Evolutionary conservation across 2,329 filamentous ascomycete species (phyloP), one percentile per base, ranked within the genome.

Genomic region (Xylariaceae sp.): DNA sequence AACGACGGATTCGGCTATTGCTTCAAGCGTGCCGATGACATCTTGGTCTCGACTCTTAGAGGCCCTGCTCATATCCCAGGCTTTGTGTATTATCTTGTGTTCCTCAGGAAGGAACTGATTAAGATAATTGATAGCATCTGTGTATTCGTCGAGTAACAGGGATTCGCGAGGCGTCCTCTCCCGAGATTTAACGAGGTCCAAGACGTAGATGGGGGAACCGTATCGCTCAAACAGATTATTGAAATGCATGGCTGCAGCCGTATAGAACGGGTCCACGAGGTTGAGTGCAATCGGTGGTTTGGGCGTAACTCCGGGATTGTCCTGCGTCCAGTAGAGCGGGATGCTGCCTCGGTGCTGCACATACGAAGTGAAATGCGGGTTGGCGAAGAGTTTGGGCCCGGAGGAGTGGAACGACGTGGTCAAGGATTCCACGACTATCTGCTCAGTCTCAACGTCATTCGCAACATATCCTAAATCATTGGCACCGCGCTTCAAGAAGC

Each of bases 361-460:
- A 73, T 96, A 97, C 0, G 94, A 97, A 3, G 94, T 97, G 73
- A 93, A 97, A 34, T 90, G 88, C 1, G 93, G 91, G 69, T 89
- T 97, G 4, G 91, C 87, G 72, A 91, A 97, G 9, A 96, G 82
- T 53, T 85, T 85, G 2, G 89, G 90, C 0, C 92, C 93, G 3
- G 94, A 91, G 2, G 90, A 88, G 75, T 99, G 94, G 67, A 99
- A 97, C 0, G 94, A 97, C 0, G 94, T 99, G 0, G 92, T 97
- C 54, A 93, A 79, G 67, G 92, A 90, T 71, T 99, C 94, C 0
- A 92, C 94, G 4, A 99, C 92, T 61, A 99, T 97, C 73, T 99
- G 94, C 74, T 99, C 94, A 0, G 94, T 97, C 75, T 99, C 95
- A 23, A 99, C 94, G 74, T 99, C 95, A 71, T 99, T 99, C 55